These are phyloP conservation scores for Coriaria nepalensis DNA, from an alignment of 306 rosid species.

Conservation along the genomic window DNA sequence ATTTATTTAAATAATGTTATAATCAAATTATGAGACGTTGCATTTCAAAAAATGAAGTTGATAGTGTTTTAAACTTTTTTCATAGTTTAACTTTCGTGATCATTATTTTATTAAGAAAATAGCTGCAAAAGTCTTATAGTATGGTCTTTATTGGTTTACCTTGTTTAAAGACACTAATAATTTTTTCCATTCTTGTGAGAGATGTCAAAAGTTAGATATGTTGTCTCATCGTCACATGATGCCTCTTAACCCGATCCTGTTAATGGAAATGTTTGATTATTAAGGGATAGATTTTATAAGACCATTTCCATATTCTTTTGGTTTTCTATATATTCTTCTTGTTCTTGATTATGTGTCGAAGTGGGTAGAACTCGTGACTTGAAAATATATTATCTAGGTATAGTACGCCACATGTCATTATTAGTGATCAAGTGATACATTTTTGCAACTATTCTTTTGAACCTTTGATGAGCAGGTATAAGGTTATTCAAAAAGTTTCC, in stretches of 20 bases:
- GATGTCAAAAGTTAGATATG: no score
- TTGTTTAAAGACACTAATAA: no score
- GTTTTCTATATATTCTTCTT: not conserved
- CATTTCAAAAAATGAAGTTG: not conserved
- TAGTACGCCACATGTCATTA: not conserved
- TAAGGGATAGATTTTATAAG: constrained; percentile 5
- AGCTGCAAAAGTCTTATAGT: not conserved
- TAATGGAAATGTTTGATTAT: not conserved
- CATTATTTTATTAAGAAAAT: not conserved
- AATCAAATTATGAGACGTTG: constrained; percentile 3
- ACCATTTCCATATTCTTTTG: not conserved
- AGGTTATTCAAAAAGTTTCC: not conserved
- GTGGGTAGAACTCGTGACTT: not conserved
- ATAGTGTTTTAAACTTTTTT: not conserved
- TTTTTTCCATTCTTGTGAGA: no score
- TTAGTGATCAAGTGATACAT: not conserved
- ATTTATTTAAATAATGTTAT: no score
- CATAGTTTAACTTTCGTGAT: no score
- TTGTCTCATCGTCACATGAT: not conserved
- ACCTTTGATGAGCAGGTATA: not conserved
- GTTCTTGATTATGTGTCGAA: not conserved
- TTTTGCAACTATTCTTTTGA: not conserved
- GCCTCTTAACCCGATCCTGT: not conserved
- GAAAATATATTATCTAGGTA: not conserved
- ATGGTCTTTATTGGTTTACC: no score